Conservation (phyloP, 441 rosid genomes). For the Populus hybrid region DNA sequence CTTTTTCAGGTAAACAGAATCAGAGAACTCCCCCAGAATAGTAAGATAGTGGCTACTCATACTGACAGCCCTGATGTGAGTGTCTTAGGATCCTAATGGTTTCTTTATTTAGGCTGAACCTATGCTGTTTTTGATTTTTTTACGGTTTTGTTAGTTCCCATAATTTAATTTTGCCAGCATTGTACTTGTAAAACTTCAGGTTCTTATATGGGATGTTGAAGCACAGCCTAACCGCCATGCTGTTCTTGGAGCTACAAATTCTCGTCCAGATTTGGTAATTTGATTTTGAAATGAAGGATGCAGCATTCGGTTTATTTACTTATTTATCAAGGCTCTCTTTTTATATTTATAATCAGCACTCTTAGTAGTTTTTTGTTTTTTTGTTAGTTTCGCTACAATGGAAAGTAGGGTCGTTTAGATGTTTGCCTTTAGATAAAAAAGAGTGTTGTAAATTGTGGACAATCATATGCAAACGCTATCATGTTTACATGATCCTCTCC, state of each 20-base stretch:
- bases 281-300: neutral
- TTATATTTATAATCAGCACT: neutral
- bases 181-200: slow-evolving; percentile 38
- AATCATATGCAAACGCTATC: neutral
- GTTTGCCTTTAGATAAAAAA: neutral
- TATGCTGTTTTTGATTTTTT: slow-evolving; percentile 1
- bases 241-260: slow-evolving; percentile 76
- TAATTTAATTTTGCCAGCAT: neutral
- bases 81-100: neutral
- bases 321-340: no score
- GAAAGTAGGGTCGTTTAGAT: neutral
- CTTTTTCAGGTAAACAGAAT: slow-evolving; percentile 85
- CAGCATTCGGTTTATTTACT: neutral
- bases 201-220: slow-evolving; percentile 98
- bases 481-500: neutral
- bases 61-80: slow-evolving; percentile 96
- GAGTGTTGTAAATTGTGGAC: neutral
- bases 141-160: neutral
- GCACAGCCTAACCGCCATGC: slow-evolving; percentile 98
- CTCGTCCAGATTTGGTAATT: slow-evolving; percentile 91
- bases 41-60: slow-evolving; percentile 93
- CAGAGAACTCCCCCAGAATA: slow-evolving; percentile 94
- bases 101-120: slow-evolving; percentile 11
- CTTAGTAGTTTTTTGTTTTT: neutral
- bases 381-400: neutral